These are phyloP conservation scores for Aegilops umbellulata DNA, from an alignment of 176 grass and related monocot species.

Conservation along the genomic window DNA sequence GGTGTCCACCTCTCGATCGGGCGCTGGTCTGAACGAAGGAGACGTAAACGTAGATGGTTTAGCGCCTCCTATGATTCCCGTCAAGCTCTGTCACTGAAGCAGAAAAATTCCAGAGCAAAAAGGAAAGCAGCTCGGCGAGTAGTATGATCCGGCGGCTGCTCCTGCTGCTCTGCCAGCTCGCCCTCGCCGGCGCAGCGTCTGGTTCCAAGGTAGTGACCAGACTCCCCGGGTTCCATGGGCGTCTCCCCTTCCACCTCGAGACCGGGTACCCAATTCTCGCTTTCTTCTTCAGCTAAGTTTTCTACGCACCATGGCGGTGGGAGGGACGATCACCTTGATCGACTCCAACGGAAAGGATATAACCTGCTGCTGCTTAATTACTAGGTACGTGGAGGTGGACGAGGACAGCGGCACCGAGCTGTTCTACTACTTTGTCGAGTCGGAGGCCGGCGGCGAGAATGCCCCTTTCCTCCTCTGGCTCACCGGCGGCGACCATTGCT, in stretches of 20 bases:
- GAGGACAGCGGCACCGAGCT: slow-evolving; percentile 45
- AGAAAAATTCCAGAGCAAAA: too few species aligned
- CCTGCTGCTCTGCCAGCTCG: neutral
- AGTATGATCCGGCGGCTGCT: neutral
- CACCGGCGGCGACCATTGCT: slow-evolving; percentile 55
- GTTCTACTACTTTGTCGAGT: slow-evolving; percentile 69
- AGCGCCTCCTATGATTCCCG: too few species aligned
- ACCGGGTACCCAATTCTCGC: slow-evolving; percentile 35
- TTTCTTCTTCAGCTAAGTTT: too few species aligned
- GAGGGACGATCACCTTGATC: neutral
- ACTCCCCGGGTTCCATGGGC: slow-evolving; percentile 55
- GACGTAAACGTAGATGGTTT: too few species aligned
- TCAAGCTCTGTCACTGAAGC: too few species aligned
- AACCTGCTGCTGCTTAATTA: neutral
- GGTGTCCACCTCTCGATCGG: too few species aligned
- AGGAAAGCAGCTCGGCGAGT: neutral
- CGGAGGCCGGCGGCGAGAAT: slow-evolving; percentile 12
- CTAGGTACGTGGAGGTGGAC: slow-evolving; percentile 56
- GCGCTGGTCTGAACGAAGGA: too few species aligned
- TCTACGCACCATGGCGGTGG: too few species aligned
- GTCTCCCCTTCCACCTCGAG: slow-evolving; percentile 53
- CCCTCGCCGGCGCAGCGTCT: neutral
- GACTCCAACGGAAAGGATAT: neutral
- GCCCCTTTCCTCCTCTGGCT: slow-evolving; percentile 56
- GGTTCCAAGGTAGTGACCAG: slow-evolving; percentile 28